Base-by-base conservation (phyloP, 495 filamentous ascomycete genomes). In the Astrocystis sublimbata region DNA sequence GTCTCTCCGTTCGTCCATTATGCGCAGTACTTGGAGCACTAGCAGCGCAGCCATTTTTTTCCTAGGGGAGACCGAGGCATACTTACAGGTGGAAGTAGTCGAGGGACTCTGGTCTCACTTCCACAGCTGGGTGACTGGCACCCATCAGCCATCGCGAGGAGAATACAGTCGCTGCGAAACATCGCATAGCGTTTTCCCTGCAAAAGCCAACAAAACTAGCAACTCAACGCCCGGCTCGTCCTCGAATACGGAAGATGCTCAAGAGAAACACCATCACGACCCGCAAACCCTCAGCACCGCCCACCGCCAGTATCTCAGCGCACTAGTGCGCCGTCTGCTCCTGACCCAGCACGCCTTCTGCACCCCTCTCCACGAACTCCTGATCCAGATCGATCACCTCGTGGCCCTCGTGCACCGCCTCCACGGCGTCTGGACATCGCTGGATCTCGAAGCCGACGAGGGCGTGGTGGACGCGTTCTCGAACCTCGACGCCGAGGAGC, bases 31-130 rank as follows among this genome's bases (percentile, higher is more conserved):
- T 0, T 98, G 94, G 93, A 92, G 92, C 3, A 92, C 89, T 2
- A 83, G 87, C 62, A 89, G 89, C 65, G 89, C 91, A 3, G 89
- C 91, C 0, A 80, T 93, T 1, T 96, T 96, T 75, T 89, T 97
- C 62, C 79, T 98, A 3, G 89, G 89, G 1, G 92, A 97, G 63
- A 85, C 89, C 12, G 89, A 92, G 58, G 85, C 84, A 12, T 97
- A 94, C 64, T 87, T 97, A 62, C 92, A 97, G 69, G 91, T 90
- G 3, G 92, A 97, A 71, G 88, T 97, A 1, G 85, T 97, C 17
- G 84, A 88, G 55, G 87, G 86, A 8, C 88, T 90, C 0, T 96
- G 89, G 81, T 79, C 73, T 79, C 90, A 89, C 71, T 89, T 81
- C 45, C 76, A 81, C 28, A 55, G 55, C 8, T 81, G 82, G 82